phyloP scores from a whole-genome alignment of 768 basidiomycete species.

The Leccinum longicurvipes region DNA sequence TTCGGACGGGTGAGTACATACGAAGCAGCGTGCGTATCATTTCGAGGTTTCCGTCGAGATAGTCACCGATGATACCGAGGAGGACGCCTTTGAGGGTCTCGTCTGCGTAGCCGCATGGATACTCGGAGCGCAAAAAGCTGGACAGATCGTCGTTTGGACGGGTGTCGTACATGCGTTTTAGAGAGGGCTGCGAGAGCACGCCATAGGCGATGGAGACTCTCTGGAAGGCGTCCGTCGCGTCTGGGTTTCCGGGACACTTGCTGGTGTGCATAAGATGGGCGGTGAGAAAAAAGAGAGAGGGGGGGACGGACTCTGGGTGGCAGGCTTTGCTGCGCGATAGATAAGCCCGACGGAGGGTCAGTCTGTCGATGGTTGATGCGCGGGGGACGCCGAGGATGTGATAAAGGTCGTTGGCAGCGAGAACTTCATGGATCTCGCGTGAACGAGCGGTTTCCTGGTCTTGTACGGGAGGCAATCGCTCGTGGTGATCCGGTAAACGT shows the following conservation, averaged over 20 bases:
- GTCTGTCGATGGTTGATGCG: slow-evolving; percentile 49
- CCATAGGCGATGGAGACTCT: slow-evolving; percentile 83
- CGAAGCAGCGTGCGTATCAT: slow-evolving; percentile 74
- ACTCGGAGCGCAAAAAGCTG: slow-evolving; percentile 50
- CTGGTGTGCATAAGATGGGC: slow-evolving; percentile 37
- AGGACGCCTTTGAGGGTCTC: slow-evolving; percentile 78
- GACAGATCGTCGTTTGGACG: slow-evolving; percentile 40
- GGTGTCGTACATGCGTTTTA: slow-evolving; percentile 66
- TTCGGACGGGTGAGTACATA: slow-evolving; percentile 33
- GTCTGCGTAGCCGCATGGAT: slow-evolving; percentile 58
- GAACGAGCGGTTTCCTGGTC: slow-evolving; percentile 10
- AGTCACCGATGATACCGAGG: slow-evolving; percentile 73
- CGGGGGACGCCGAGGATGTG: slow-evolving; percentile 64
- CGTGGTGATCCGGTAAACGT: slow-evolving; percentile 9
- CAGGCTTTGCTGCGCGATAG: slow-evolving; percentile 71
- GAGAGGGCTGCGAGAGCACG: slow-evolving; percentile 69
- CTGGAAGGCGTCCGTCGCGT: slow-evolving; percentile 83
- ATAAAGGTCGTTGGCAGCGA: slow-evolving; percentile 67
- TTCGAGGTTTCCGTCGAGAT: slow-evolving; percentile 84
- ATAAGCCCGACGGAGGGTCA: slow-evolving; percentile 70
- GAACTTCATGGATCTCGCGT: slow-evolving; percentile 41
- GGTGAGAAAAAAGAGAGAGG: not conserved
- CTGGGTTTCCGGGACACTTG: slow-evolving; percentile 72
- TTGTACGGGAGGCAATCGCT: slow-evolving; percentile 1
- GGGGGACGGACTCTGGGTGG: slow-evolving; percentile 75